A percentile compares a stretch with the other conserved stretches of the same genome.
phyloP scores from a whole-genome alignment of 2,329 filamentous ascomycete genomes.

The Aspergillus niger region DNA sequence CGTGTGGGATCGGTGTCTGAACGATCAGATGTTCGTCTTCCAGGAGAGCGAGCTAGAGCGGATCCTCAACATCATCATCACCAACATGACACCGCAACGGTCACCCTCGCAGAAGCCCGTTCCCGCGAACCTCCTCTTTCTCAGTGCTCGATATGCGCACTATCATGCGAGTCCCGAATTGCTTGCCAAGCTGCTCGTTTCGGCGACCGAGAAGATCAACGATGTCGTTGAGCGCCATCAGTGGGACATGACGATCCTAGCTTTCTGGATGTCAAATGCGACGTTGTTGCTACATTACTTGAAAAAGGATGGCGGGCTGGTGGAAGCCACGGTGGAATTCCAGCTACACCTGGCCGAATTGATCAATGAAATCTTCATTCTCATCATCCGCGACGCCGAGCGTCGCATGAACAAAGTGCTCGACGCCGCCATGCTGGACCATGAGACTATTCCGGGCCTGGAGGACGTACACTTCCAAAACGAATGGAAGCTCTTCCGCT shows the following conservation, averaged over 20 bases:
- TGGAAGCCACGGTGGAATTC: constrained; percentile 80
- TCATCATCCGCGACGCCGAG: constrained; percentile 95
- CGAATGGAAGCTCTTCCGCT: constrained; percentile 96
- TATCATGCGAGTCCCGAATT: constrained; percentile 91
- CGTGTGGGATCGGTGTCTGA: constrained; percentile 88
- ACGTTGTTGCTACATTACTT: constrained; percentile 94
- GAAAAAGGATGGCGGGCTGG: constrained; percentile 85
- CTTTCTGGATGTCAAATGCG: constrained; percentile 98
- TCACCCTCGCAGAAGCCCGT: constrained; percentile 97
- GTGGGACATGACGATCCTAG: constrained; percentile 99
- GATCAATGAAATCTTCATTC: constrained; percentile 96
- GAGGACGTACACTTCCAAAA: constrained; percentile 97
- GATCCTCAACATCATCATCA: constrained; percentile 94
- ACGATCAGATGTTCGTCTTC: constrained; percentile 99
- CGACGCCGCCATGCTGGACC: constrained; percentile 90
- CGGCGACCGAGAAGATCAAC: constrained; percentile 95
- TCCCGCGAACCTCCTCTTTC: constrained; percentile 93
- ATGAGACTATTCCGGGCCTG: constrained; percentile 96
- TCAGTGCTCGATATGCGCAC: constrained; percentile 92
- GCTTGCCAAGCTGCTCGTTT: constrained; percentile 74
- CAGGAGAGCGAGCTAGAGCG: constrained; percentile 89
- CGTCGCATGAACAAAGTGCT: constrained; percentile 93
- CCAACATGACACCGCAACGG: constrained; percentile 94
- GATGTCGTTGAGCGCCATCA: constrained; percentile 92
- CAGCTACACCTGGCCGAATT: constrained; percentile 91